These are phyloP conservation scores for Aegle marmelos DNA, from an alignment of 345 rosid species.

Conservation along the genomic window DNA sequence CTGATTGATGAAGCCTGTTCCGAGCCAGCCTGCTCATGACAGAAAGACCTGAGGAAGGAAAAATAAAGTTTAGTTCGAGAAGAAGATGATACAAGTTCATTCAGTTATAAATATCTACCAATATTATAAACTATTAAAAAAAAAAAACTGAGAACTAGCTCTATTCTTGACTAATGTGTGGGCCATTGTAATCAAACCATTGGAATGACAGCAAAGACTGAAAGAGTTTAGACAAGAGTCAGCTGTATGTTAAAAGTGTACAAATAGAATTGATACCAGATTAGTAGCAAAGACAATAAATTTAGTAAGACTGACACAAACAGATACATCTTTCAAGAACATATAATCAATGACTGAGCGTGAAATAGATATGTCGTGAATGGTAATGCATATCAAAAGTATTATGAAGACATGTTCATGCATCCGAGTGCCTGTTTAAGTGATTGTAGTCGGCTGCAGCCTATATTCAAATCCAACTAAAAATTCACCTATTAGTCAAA, in stretches of 20 bases:
- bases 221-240: neutral
- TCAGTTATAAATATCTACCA: neutral
- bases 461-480: neutral
- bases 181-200: neutral
- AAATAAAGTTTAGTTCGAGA: neutral
- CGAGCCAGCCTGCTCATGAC: conserved; percentile 66
- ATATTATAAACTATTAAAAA: neutral
- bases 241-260: neutral
- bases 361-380: neutral
- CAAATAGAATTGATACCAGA: neutral
- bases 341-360: neutral
- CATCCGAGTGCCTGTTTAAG: neutral
- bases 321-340: neutral
- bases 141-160: neutral
- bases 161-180: neutral
- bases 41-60: conserved; percentile 54
- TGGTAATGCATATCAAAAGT: neutral
- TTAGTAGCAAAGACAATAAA: neutral
- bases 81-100: neutral
- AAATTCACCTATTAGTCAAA: neutral
- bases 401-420: neutral
- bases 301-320: no score
- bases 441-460: neutral
- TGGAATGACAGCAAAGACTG: neutral
- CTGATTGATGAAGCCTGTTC: conserved; percentile 45